Evolutionary conservation across 139 green algal species (phyloP).

Genomic region (Auxenochlorella pyrenoidosa): DNA sequence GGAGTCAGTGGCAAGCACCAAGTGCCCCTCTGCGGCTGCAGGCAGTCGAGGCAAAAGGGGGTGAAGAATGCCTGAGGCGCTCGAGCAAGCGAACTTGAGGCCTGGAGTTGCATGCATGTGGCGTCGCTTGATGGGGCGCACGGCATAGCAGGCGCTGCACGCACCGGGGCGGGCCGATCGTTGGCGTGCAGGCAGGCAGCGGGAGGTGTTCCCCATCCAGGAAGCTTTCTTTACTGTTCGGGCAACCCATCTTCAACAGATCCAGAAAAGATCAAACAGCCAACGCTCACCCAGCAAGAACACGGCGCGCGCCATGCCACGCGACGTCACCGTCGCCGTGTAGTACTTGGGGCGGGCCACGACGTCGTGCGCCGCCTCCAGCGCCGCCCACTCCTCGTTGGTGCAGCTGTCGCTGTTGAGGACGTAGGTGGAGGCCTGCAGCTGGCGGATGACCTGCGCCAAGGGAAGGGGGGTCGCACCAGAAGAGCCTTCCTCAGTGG

Average conservation of each 20-base stretch:
- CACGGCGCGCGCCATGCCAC: conserved; percentile 40
- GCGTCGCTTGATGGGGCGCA: neutral
- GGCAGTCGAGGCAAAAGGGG: too few relatives aligned
- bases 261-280: too few relatives aligned
- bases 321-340: conserved; percentile 44
- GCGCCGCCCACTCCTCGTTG: neutral
- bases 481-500: too few relatives aligned
- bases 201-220: too few relatives aligned
- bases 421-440: neutral
- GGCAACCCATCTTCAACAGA: too few relatives aligned
- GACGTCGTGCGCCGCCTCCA: conserved; percentile 38
- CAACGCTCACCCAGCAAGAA: conserved; percentile 7
- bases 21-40: neutral
- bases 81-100: neutral
- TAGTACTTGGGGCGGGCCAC: conserved; percentile 38
- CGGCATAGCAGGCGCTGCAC: too few relatives aligned
- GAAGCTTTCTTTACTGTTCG: too few relatives aligned
- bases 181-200: neutral
- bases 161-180: too few relatives aligned
- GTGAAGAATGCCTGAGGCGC: neutral
- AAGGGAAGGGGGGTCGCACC: too few relatives aligned
- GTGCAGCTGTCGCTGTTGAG: neutral
- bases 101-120: too few relatives aligned
- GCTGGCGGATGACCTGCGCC: neutral
- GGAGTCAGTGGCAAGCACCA: neutral